phyloP scores from a whole-genome alignment of 345 rosid genomes.

The Ceriops tagal region DNA sequence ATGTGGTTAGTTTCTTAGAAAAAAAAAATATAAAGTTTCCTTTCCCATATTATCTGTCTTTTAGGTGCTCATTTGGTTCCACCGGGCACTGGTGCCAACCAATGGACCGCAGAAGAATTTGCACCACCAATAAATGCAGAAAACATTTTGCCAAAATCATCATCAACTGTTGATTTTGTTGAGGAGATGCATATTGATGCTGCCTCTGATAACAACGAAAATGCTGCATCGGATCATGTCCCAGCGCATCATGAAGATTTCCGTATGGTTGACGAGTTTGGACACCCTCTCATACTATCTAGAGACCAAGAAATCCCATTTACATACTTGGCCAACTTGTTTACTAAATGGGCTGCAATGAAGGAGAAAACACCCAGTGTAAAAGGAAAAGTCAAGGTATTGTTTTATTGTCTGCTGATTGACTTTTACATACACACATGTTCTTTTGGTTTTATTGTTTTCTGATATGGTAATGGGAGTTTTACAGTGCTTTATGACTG shows the following conservation, averaged over 20 bases:
- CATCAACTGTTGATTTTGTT: constrained; percentile 33
- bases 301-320: constrained; percentile 66
- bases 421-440: no score
- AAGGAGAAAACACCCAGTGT: constrained; percentile 47
- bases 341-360: constrained; percentile 68
- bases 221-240: constrained; percentile 16
- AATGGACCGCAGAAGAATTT: constrained; percentile 32
- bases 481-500: constrained; percentile 83
- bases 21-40: neutral
- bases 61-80: constrained; percentile 38
- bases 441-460: neutral
- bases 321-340: constrained; percentile 80
- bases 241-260: constrained; percentile 30
- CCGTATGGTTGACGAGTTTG: constrained; percentile 42
- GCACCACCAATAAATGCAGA: constrained; percentile 24
- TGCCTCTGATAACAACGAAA: constrained; percentile 25
- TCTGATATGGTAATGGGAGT: constrained; percentile 14
- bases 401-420: neutral
- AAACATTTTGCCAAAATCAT: constrained; percentile 32
- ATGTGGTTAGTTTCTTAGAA: neutral
- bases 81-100: constrained; percentile 28
- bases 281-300: constrained; percentile 47
- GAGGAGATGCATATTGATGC: constrained; percentile 32
- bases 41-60: constrained; percentile 14
- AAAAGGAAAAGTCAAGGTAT: constrained; percentile 77